Evolutionary conservation across 73 alveolate species (phyloP).

Genomic region (Tetrahymena thermophila): DNA sequence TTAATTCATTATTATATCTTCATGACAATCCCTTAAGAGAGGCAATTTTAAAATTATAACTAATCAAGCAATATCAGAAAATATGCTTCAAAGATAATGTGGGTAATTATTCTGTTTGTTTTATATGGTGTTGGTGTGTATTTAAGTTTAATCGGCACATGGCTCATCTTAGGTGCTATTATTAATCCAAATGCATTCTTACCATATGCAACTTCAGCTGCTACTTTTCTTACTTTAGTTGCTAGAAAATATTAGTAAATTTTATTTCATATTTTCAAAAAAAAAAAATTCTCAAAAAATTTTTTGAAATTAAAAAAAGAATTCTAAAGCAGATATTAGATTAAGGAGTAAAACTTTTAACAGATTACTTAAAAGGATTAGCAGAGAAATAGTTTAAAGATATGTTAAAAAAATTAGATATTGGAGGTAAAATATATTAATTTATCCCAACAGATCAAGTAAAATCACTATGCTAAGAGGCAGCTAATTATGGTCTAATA

Average conservation of each 20-base stretch:
- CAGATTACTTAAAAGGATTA: neutral
- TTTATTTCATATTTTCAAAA: neutral
- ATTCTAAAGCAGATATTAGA: neutral
- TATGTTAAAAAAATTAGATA: neutral
- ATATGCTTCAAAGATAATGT: neutral
- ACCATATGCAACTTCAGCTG: slow-evolving; percentile 4
- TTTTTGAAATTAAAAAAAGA: neutral
- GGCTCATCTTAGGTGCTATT: neutral
- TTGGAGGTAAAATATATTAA: neutral
- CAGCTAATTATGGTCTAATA: neutral
- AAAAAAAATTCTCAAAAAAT: too few species aligned
- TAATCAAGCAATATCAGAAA: neutral
- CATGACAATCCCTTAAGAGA: neutral
- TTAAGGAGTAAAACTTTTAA: neutral
- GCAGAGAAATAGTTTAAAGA: neutral
- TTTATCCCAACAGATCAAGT: neutral
- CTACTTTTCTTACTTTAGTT: neutral
- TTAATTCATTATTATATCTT: neutral
- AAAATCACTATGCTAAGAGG: neutral
- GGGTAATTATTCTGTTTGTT: neutral
- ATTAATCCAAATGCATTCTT: neutral
- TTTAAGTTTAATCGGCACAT: neutral
- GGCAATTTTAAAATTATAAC: neutral
- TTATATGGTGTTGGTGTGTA: neutral
- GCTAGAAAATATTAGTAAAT: neutral